Evolutionary conservation across 306 rosid genomes (phyloP), one percentile per base, ranked within the genome.

Genomic region (Sicyos edulis): DNA sequence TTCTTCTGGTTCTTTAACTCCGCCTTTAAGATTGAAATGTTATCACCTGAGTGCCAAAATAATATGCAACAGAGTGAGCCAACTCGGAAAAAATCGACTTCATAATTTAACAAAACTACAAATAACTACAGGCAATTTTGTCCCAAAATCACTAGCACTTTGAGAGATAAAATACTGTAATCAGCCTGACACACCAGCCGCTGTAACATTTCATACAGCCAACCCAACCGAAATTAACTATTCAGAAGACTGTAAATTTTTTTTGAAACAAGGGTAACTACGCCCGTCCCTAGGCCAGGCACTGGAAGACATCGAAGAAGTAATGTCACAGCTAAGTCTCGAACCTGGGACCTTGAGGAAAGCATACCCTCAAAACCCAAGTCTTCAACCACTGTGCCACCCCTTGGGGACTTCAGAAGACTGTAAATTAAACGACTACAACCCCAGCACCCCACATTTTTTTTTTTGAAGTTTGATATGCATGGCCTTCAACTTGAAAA

Each of bases 1-100:
- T 95, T 95, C 87, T 78, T 85, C 84, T 91, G 99, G 88, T 89
- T 91, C 85, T 91, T 95, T 81, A 95, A 79, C 82, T 95, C 99
- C 1, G 91, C 86, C 83, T 87, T 87, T 83, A 95, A 83, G 78
- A 95, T 89, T 65, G 99, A 96, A 79, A 95, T 88, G 84, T 86
- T 87, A 79, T 95, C 97, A 65, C 99, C 99, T 93, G 77, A 77
- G 77, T 57, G 82, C 71, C 80, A 80, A 81, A 78, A 13, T 32
- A 51, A 29, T 13, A 66, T 56, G 61, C 71, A 79, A 55, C 17
- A 72, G 1, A 15, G 58, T 50, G 59, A 26, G 15, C 44, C 8
- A 49, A 24, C 20, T 50, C 4, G 72, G 21, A 67, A 13, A 67
- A 45, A 22, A 20, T 17, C 13, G 15, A 6, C 22, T 49, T 14